Percentiles rank a stretch among this genome's conserved stretches.
These are phyloP conservation scores for Paramecium sexaurelia DNA, from an alignment of 73 alveolate genomes.

Conservation along the genomic window DNA sequence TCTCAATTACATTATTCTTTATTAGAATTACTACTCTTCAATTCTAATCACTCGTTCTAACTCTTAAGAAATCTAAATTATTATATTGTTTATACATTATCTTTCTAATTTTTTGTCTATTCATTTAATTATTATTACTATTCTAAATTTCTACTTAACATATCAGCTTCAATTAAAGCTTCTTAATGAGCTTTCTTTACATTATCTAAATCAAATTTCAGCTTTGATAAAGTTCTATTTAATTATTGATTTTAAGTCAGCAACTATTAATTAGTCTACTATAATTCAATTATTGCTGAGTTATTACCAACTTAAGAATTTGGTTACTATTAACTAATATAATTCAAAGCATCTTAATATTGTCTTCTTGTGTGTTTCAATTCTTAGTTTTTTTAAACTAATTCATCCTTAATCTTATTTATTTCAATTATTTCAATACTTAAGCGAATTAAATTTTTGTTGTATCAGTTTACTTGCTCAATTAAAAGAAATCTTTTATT, in stretches of 20 bases:
- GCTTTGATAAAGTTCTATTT: not conserved
- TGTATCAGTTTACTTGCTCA: not conserved
- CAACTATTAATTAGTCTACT: not conserved
- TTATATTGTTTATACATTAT: not conserved
- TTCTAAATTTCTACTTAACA: slow-evolving; percentile 4
- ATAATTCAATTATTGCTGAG: not conserved
- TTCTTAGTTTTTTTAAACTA: not conserved
- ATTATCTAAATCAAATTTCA: not conserved
- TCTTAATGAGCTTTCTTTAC: not conserved
- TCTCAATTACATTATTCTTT: not conserved
- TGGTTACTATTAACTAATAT: not conserved
- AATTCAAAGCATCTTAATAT: slow-evolving; percentile 3
- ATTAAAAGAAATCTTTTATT: not conserved
- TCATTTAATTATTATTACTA: not conserved
- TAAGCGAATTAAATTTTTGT: not conserved
- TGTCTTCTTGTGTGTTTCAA: not conserved
- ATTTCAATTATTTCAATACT: not conserved
- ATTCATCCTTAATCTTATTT: slow-evolving; percentile 5
- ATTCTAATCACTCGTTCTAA: not conserved
- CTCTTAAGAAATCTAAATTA: not conserved
- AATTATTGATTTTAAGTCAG: not conserved
- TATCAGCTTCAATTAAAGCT: not conserved
- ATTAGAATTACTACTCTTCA: not conserved
- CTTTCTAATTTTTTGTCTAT: not conserved
- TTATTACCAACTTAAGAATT: not conserved